These are phyloP conservation scores for Populus ilicifolia DNA, from an alignment of 345 rosid genomes.

Conservation along the genomic window DNA sequence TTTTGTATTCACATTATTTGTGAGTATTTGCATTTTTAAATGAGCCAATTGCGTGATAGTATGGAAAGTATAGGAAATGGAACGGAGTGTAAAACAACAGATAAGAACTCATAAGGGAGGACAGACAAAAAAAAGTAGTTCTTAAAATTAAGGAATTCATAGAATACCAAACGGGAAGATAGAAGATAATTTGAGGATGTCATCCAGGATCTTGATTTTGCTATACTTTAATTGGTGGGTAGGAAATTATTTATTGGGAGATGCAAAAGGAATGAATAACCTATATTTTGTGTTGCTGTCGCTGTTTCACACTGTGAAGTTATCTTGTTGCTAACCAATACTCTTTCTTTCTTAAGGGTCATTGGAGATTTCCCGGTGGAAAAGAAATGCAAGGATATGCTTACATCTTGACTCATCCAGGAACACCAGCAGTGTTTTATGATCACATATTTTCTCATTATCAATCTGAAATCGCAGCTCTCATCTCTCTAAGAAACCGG, in stretches of 20 bases:
- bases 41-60: too few relatives aligned
- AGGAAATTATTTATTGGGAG: not conserved
- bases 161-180: not conserved
- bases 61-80: too few relatives aligned
- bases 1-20: not conserved
- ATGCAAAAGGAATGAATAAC: not conserved
- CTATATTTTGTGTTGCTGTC: not conserved
- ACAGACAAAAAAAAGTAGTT: not conserved
- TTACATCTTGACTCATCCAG: constrained; percentile 92
- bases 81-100: not conserved
- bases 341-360: constrained; percentile 48
- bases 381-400: constrained; percentile 99
- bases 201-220: not conserved
- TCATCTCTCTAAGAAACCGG: constrained; percentile 66
- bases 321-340: not conserved
- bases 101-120: not conserved
- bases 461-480: constrained; percentile 61
- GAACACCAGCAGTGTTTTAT: constrained; percentile 88
- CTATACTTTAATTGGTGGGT: not conserved
- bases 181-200: not conserved
- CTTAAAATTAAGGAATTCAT: not conserved
- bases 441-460: constrained; percentile 77
- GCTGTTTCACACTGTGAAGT: not conserved
- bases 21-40: too few relatives aligned
- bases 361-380: constrained; percentile 95